Percentiles rank a stretch among this genome's conserved stretches.
Evolutionary conservation across 192 early-diverging fungal species (phyloP).

Genomic region (Backusella westeae): DNA sequence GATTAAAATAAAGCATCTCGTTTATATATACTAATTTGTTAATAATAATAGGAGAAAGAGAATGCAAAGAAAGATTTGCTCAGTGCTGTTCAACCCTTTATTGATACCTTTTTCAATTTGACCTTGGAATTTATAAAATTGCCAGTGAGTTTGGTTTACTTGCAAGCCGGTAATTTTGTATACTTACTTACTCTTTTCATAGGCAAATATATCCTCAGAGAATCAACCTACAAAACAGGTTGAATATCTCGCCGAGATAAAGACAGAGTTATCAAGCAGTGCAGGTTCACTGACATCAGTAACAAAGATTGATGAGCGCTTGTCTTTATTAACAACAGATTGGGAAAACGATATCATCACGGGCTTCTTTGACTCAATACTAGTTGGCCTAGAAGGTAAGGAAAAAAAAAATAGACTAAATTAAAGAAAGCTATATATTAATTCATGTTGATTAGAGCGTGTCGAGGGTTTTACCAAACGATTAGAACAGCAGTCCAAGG

Average conservation of each 20-base stretch:
- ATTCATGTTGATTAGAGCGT: background rate
- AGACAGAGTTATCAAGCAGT: conserved; percentile 8
- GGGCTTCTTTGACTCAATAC: conserved; percentile 6
- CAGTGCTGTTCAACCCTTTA: conserved; percentile 33
- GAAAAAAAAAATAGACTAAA: background rate
- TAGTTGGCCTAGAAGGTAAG: conserved; percentile 14
- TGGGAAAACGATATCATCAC: conserved; percentile 26
- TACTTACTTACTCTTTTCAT: background rate
- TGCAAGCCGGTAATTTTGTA: background rate
- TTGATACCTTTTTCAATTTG: conserved; percentile 45
- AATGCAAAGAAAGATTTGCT: conserved; percentile 33
- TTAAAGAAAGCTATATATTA: background rate
- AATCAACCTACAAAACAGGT: conserved; percentile 13
- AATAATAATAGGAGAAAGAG: conserved; percentile 19
- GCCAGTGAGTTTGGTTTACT: conserved; percentile 33
- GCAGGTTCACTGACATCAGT: conserved; percentile 26
- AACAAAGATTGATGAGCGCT: conserved; percentile 18
- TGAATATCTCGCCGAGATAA: conserved; percentile 11
- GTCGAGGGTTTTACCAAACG: background rate
- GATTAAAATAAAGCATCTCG: too few relatives aligned
- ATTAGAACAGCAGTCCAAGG: background rate
- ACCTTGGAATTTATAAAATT: conserved; percentile 45
- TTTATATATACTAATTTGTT: too few relatives aligned
- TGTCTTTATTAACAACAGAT: conserved; percentile 1
- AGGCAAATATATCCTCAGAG: conserved; percentile 1